A percentile compares a stretch with the other conserved stretches of the same genome.
These are phyloP conservation scores for Eutrema heterophyllum DNA, from an alignment of 345 rosid species.

Conservation along the genomic window DNA sequence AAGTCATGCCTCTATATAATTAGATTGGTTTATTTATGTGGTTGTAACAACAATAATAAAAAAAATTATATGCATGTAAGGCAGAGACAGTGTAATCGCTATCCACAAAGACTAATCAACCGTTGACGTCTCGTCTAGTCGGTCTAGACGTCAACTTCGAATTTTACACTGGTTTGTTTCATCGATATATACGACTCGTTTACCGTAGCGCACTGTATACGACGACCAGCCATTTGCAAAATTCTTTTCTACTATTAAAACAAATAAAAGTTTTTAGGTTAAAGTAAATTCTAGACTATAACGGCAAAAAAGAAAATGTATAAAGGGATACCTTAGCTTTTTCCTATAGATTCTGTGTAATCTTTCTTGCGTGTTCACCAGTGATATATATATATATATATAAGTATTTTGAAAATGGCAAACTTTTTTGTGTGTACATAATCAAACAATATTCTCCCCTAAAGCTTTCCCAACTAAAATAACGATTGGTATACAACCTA, in stretches of 20 bases:
- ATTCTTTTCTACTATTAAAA: not conserved
- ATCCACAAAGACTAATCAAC: constrained; percentile 15
- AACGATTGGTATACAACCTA: too few relatives aligned
- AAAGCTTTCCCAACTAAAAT: not conserved
- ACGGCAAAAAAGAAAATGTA: not conserved
- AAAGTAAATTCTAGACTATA: not conserved
- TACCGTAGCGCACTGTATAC: not conserved
- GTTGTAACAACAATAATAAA: not conserved
- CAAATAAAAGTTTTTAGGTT: not conserved
- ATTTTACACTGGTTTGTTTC: not conserved
- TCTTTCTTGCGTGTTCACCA: not conserved
- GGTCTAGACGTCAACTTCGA: constrained; percentile 11
- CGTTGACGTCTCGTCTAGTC: not conserved
- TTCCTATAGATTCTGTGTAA: not conserved
- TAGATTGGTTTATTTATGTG: not conserved
- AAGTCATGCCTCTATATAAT: constrained; percentile 15
- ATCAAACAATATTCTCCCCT: not conserved
- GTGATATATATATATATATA: not conserved
- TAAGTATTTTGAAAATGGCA: not conserved
- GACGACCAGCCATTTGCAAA: not conserved
- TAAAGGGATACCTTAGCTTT: not conserved
- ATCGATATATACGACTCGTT: not conserved
- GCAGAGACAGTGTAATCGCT: constrained; percentile 12
- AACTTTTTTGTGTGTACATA: not conserved
- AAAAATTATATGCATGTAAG: not conserved